A percentile compares a stretch with the other conserved stretches of the same genome.
Evolutionary conservation across 2,329 filamentous ascomycete species (phyloP).

Genomic region (Neofusicoccum cordaticola): DNA sequence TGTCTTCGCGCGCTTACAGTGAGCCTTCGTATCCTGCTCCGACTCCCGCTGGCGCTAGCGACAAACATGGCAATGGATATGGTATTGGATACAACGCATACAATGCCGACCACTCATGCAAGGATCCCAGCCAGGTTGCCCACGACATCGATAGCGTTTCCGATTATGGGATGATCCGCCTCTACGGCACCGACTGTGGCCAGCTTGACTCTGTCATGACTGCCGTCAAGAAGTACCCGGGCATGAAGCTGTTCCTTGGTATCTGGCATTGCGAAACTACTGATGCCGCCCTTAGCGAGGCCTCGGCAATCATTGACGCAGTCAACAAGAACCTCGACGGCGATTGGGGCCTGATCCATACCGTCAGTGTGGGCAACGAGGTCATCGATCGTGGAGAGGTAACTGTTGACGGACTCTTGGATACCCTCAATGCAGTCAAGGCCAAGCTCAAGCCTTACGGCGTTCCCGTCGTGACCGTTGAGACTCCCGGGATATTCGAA

Average conservation of each 20-base stretch:
- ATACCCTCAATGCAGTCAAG: conserved; percentile 58
- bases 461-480: conserved; percentile 75
- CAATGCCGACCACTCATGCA: conserved; percentile 53
- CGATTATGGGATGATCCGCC: conserved; percentile 64
- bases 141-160: conserved; percentile 61
- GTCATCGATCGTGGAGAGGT: conserved; percentile 56
- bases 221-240: conserved; percentile 54
- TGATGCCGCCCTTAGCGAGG: conserved; percentile 45
- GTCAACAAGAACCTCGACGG: conserved; percentile 39
- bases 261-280: conserved; percentile 57
- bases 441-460: conserved; percentile 60
- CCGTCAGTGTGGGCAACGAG: conserved; percentile 79
- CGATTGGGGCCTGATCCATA: conserved; percentile 68
- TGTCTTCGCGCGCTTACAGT: not conserved
- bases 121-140: conserved; percentile 60
- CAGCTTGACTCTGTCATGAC: conserved; percentile 64
- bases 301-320: conserved; percentile 59
- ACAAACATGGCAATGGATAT: not conserved
- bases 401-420: conserved; percentile 54
- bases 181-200: conserved; percentile 79
- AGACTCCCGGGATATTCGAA: conserved; percentile 67
- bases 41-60: not conserved
- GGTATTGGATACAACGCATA: conserved; percentile 16
- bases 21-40: not conserved
- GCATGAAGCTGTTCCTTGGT: conserved; percentile 71